Percentiles rank a stretch among this genome's conserved stretches.
Conservation (phyloP, 345 rosid species). For the Populus simonii region DNA sequence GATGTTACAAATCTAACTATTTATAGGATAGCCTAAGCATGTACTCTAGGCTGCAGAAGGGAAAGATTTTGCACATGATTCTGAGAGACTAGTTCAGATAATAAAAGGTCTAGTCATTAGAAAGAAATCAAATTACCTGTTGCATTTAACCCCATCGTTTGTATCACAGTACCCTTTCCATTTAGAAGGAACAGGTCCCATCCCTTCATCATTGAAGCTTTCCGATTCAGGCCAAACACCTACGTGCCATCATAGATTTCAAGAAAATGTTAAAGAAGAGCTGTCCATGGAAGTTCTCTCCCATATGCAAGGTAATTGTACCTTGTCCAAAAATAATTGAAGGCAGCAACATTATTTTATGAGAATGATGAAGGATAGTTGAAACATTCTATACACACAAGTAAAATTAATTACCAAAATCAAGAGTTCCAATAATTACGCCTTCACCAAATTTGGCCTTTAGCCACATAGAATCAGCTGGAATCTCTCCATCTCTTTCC, state of each 20-base stretch:
- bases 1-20: not conserved
- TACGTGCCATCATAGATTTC: not conserved
- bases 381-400: no score
- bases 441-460: slow-evolving; percentile 25
- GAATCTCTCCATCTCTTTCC: slow-evolving; percentile 13
- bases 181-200: slow-evolving; percentile 23
- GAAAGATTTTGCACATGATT: not conserved
- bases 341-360: no score
- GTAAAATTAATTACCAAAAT: slow-evolving; percentile 7
- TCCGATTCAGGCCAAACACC: slow-evolving; percentile 29
- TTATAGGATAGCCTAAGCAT: no score
- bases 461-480: slow-evolving; percentile 9
- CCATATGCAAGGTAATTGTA: not conserved
- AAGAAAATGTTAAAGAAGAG: not conserved
- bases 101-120: not conserved
- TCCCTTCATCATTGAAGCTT: slow-evolving; percentile 21
- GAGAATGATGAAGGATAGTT: no score
- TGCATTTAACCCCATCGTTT: slow-evolving; percentile 16
- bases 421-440: slow-evolving; percentile 22
- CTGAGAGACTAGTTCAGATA: not conserved
- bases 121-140: not conserved
- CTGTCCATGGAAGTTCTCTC: no score
- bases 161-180: slow-evolving; percentile 24
- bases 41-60: no score
- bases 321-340: not conserved